Conservation (phyloP, 2,329 filamentous ascomycete species). For the Hymenoscyphus salicellus region DNA sequence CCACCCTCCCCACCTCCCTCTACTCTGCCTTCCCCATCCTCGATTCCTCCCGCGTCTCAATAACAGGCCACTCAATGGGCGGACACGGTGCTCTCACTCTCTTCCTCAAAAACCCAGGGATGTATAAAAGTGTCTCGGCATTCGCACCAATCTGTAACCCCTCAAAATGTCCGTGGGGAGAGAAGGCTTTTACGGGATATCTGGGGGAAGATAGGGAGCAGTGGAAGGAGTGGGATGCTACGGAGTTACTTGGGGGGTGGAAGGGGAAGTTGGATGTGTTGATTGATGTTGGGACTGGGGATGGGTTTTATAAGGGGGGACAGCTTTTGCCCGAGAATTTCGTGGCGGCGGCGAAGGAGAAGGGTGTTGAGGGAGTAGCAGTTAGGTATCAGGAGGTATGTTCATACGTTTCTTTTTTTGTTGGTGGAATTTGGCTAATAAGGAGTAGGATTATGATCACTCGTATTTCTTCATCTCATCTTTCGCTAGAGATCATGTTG, state of each 20-base stretch:
- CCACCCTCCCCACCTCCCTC: conserved; percentile 77
- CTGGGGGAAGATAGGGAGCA: conserved; percentile 71
- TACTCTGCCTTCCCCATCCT: conserved; percentile 71
- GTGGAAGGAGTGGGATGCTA: conserved; percentile 90
- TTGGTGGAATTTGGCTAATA: conserved; percentile 15
- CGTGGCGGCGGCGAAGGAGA: conserved; percentile 71
- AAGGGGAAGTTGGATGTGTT: conserved; percentile 69
- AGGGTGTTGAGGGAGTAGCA: conserved; percentile 65
- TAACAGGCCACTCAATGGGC: conserved; percentile 95
- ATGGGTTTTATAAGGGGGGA: conserved; percentile 93
- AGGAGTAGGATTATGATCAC: conserved; percentile 77
- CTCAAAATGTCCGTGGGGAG: conserved; percentile 80
- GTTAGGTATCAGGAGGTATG: conserved; percentile 77
- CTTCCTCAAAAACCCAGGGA: conserved; percentile 86
- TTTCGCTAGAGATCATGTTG: conserved; percentile 86
- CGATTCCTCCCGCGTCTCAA: conserved; percentile 69
- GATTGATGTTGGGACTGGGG: conserved; percentile 89
- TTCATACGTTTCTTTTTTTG: conserved; percentile 15
- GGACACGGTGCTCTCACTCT: conserved; percentile 92
- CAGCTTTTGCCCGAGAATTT: conserved; percentile 96
- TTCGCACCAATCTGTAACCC: conserved; percentile 92
- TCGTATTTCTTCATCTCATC: conserved; percentile 95
- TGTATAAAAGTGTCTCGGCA: conserved; percentile 84
- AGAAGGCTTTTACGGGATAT: conserved; percentile 93
- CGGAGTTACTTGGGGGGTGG: conserved; percentile 78